Evolutionary conservation across 495 filamentous ascomycete species (phyloP).

Genomic region (Penicillium argentinense): DNA sequence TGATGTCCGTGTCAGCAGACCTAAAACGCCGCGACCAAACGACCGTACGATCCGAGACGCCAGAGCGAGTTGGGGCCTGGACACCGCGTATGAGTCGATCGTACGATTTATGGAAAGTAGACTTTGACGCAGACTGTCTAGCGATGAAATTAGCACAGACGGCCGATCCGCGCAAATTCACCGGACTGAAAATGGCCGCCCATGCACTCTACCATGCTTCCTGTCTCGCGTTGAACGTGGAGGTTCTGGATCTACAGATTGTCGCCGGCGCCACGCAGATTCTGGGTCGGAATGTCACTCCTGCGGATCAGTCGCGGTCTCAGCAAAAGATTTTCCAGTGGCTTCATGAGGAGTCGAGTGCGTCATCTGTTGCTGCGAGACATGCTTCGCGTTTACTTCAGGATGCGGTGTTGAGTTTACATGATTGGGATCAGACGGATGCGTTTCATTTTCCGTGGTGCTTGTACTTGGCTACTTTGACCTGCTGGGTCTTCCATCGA

Average conservation of each 20-base stretch:
- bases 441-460: constrained; percentile 59
- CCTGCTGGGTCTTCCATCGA: constrained; percentile 52
- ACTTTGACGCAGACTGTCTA: constrained; percentile 49
- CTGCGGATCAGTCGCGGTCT: constrained; percentile 45
- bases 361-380: constrained; percentile 36
- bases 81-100: constrained; percentile 46
- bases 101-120: constrained; percentile 54
- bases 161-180: constrained; percentile 35
- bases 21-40: constrained; percentile 57
- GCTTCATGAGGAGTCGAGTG: constrained; percentile 25
- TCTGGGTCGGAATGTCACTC: constrained; percentile 46
- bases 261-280: constrained; percentile 54
- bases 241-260: constrained; percentile 57
- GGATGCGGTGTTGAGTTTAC: constrained; percentile 44
- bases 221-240: constrained; percentile 48
- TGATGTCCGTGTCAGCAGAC: constrained; percentile 58
- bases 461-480: constrained; percentile 54
- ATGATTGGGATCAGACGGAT: constrained; percentile 50
- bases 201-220: constrained; percentile 52
- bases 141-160: constrained; percentile 32
- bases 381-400: constrained; percentile 50
- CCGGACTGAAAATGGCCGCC: constrained; percentile 38
- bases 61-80: constrained; percentile 46
- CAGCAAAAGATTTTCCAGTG: constrained; percentile 43
- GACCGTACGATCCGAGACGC: constrained; percentile 37